Conservation (phyloP, 371 early-diverging fungal genomes). For the Haplosporangium sp. region DNA sequence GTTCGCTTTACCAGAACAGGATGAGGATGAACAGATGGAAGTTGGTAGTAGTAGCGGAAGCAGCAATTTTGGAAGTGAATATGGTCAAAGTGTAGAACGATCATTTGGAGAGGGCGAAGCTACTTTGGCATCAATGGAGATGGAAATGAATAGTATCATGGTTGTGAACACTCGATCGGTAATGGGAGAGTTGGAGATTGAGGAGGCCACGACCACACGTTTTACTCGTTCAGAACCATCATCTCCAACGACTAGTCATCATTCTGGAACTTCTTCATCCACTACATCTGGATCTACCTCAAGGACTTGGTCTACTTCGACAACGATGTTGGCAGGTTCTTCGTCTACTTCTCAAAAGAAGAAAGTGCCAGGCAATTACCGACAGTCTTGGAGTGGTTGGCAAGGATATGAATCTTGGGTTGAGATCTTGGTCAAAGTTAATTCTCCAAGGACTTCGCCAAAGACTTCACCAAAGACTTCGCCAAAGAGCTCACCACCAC, state of each 20-base stretch:
- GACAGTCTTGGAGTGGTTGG: constrained; percentile 44
- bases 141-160: constrained; percentile 8
- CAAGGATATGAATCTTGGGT: constrained; percentile 47
- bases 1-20: constrained; percentile 12
- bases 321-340: background rate
- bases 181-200: constrained; percentile 4
- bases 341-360: constrained; percentile 10
- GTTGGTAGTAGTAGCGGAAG: constrained; percentile 4
- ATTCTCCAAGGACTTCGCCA: constrained; percentile 33
- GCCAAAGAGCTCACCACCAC: constrained; percentile 26
- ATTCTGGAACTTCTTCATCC: constrained; percentile 3
- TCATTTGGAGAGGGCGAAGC: constrained; percentile 1
- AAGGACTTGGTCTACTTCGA: background rate
- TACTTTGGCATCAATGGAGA: background rate
- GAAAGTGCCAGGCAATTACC: constrained; percentile 1
- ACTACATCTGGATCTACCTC: constrained; percentile 8
- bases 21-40: constrained; percentile 6
- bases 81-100: background rate
- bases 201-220: background rate
- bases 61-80: background rate
- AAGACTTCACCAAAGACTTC: constrained; percentile 24
- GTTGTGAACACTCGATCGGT: background rate
- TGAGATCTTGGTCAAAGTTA: constrained; percentile 32
- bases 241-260: constrained; percentile 16
- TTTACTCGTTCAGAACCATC: constrained; percentile 6